phyloP scores from a whole-genome alignment of 23 red algal species.

The Gracilaria vermiculophylla region DNA sequence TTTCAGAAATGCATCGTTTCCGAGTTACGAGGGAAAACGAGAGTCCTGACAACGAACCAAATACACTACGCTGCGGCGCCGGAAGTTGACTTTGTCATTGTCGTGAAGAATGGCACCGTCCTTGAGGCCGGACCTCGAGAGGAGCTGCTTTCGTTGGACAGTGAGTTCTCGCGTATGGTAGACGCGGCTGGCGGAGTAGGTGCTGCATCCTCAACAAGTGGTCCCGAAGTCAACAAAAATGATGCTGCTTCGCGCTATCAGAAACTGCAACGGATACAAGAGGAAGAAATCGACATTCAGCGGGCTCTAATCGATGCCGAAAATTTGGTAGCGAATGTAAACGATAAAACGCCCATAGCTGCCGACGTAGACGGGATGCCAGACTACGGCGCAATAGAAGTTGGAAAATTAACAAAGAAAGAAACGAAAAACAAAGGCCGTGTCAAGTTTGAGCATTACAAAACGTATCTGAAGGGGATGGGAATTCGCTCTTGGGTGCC shows the following conservation, averaged over 20 bases:
- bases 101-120: slow-evolving; percentile 54
- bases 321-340: background rate
- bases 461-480: slow-evolving; percentile 23
- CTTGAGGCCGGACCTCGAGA: slow-evolving; percentile 54
- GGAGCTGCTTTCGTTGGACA: slow-evolving; percentile 41
- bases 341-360: background rate
- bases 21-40: slow-evolving; percentile 35
- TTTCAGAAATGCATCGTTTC: slow-evolving; percentile 74
- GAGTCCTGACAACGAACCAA: slow-evolving; percentile 78
- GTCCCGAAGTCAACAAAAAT: background rate
- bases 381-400: slow-evolving; percentile 35
- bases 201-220: background rate
- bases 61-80: slow-evolving; percentile 60
- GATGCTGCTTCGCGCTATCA: background rate
- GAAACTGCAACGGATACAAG: background rate
- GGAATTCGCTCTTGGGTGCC: slow-evolving; percentile 27
- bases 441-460: slow-evolving; percentile 32
- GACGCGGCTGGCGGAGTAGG: slow-evolving; percentile 13
- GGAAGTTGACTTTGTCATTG: slow-evolving; percentile 67
- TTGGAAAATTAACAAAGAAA: slow-evolving; percentile 27
- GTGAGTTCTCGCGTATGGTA: slow-evolving; percentile 52
- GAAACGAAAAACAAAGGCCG: slow-evolving; percentile 48
- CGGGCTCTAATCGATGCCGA: background rate
- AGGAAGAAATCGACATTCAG: slow-evolving; percentile 8
- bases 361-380: background rate